Evolutionary conservation across 2,329 filamentous ascomycete species (phyloP).

Genomic region (Hypomyces rosellus): DNA sequence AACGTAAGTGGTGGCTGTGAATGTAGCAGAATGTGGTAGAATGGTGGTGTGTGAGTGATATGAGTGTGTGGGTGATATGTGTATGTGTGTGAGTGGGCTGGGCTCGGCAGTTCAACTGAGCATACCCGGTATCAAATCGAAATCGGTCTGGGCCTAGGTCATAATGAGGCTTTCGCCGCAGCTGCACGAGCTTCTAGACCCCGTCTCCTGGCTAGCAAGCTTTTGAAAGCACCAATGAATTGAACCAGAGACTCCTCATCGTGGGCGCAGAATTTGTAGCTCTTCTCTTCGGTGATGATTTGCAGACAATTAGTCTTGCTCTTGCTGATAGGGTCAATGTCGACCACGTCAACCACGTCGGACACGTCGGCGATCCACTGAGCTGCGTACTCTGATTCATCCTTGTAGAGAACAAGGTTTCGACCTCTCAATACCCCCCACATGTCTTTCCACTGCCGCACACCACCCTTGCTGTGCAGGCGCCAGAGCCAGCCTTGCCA

Average conservation of each 20-base stretch:
- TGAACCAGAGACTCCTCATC: conserved; percentile 78
- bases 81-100: too few species aligned
- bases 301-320: conserved; percentile 86
- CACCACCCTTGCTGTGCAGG: conserved; percentile 72
- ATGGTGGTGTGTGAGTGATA: too few species aligned
- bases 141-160: not conserved
- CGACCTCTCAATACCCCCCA: conserved; percentile 88
- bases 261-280: conserved; percentile 66
- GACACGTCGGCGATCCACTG: conserved; percentile 73
- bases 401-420: conserved; percentile 86
- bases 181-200: conserved; percentile 51
- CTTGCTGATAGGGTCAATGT: conserved; percentile 80
- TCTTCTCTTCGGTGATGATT: conserved; percentile 88
- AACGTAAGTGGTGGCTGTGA: too few species aligned
- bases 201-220: conserved; percentile 64
- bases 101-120: too few species aligned
- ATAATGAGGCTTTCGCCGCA: conserved; percentile 16
- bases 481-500: conserved; percentile 89
- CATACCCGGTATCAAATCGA: too few species aligned
- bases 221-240: conserved; percentile 89
- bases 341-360: conserved; percentile 81
- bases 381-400: conserved; percentile 83
- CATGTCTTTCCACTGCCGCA: conserved; percentile 89
- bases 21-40: too few species aligned
- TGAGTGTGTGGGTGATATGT: too few species aligned